Conservation (phyloP, 2,329 filamentous ascomycete genomes). For the Arthroderma sp. region DNA sequence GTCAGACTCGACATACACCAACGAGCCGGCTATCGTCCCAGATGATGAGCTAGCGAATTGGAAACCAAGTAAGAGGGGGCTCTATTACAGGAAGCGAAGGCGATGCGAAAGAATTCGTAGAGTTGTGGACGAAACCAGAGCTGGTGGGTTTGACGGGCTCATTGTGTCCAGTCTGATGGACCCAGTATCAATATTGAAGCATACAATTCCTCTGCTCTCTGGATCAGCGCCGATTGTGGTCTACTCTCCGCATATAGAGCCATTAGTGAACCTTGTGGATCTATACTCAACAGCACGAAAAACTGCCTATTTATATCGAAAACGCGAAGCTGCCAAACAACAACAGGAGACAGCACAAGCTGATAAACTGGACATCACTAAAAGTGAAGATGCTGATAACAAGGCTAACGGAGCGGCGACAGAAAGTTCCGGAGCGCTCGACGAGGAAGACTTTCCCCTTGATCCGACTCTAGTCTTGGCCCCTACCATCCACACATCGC, state of each 20-base stretch:
- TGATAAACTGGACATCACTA: background rate
- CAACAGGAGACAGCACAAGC: slow-evolving; percentile 8
- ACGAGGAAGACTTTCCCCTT: slow-evolving; percentile 61
- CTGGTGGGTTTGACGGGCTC: slow-evolving; percentile 70
- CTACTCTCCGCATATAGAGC: slow-evolving; percentile 70
- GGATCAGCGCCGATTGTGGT: slow-evolving; percentile 77
- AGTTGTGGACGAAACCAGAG: slow-evolving; percentile 61
- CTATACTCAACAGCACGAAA: slow-evolving; percentile 70
- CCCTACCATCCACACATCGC: slow-evolving; percentile 65
- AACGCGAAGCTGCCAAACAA: slow-evolving; percentile 13
- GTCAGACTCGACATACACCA: slow-evolving; percentile 59
- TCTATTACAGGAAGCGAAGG: slow-evolving; percentile 78
- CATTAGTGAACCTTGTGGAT: slow-evolving; percentile 64
- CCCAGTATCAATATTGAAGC: slow-evolving; percentile 58
- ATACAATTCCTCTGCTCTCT: slow-evolving; percentile 64
- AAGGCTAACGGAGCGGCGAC: background rate
- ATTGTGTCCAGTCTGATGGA: slow-evolving; percentile 76
- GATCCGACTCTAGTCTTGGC: slow-evolving; percentile 77
- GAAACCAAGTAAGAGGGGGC: slow-evolving; percentile 72
- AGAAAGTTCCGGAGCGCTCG: slow-evolving; percentile 18
- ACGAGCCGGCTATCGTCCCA: slow-evolving; percentile 47
- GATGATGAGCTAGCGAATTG: slow-evolving; percentile 51
- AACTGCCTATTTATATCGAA: slow-evolving; percentile 49
- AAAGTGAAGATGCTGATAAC: background rate
- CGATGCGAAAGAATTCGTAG: slow-evolving; percentile 61